These are phyloP conservation scores for Fusarium tuaranense DNA, from an alignment of 2,329 filamentous ascomycete genomes.

Conservation along the genomic window DNA sequence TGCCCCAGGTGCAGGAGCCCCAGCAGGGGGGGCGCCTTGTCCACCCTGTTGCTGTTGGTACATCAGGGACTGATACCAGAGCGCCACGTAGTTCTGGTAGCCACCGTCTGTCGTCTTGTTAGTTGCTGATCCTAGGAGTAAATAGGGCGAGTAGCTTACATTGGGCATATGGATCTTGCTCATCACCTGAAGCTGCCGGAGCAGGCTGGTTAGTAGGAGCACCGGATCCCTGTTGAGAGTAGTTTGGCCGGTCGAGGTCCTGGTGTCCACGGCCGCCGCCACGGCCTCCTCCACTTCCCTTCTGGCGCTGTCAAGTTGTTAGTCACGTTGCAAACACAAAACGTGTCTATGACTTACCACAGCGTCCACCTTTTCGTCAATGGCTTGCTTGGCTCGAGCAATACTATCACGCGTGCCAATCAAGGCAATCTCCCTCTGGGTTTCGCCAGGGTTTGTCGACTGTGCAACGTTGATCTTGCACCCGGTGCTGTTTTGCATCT, in stretches of 20 bases:
- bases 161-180: slow-evolving; percentile 78
- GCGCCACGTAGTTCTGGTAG: slow-evolving; percentile 81
- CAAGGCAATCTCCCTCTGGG: slow-evolving; percentile 87
- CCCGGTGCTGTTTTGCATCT: slow-evolving; percentile 88
- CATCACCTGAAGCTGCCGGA: slow-evolving; percentile 60
- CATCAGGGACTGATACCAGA: slow-evolving; percentile 81
- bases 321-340: slow-evolving; percentile 30
- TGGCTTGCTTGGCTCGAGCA: slow-evolving; percentile 82
- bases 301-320: slow-evolving; percentile 60
- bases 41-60: slow-evolving; percentile 57
- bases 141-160: slow-evolving; percentile 63
- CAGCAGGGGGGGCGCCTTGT: slow-evolving; percentile 50
- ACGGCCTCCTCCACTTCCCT: slow-evolving; percentile 60
- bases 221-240: slow-evolving; percentile 60
- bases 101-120: slow-evolving; percentile 71
- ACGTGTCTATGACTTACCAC: slow-evolving; percentile 69
- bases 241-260: slow-evolving; percentile 67
- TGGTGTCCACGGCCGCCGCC: slow-evolving; percentile 59
- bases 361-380: slow-evolving; percentile 92
- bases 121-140: neutral
- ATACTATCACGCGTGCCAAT: slow-evolving; percentile 84
- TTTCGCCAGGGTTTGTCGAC: slow-evolving; percentile 80
- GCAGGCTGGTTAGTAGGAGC: slow-evolving; percentile 55
- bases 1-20: slow-evolving; percentile 52
- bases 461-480: slow-evolving; percentile 97